A percentile compares a stretch with the other conserved stretches of the same genome.
These are phyloP conservation scores for Lasiodiplodia gonubiensis DNA, from an alignment of 2,329 filamentous ascomycete species.

Conservation along the genomic window DNA sequence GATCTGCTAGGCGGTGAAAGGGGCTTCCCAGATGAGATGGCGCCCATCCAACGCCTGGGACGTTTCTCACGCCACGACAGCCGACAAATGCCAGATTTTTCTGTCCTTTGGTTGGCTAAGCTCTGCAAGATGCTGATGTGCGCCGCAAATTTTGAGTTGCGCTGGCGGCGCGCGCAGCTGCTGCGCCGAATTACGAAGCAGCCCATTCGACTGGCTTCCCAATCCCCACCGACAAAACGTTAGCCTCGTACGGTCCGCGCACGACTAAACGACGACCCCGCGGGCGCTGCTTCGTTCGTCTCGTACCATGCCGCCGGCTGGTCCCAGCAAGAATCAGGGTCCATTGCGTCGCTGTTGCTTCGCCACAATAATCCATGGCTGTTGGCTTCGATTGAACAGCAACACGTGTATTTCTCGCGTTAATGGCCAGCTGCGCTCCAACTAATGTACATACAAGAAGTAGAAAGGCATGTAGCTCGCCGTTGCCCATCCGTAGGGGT, in stretches of 20 bases:
- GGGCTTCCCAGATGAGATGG: slow-evolving; percentile 25
- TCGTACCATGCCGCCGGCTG: not conserved
- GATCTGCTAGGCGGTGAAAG: slow-evolving; percentile 29
- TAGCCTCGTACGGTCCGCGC: slow-evolving; percentile 18
- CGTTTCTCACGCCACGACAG: slow-evolving; percentile 28
- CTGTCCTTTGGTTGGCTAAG: not conserved
- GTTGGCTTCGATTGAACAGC: not conserved
- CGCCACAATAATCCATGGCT: not conserved
- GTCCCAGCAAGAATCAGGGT: not conserved
- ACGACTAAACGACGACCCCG: not conserved
- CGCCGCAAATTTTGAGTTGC: slow-evolving; percentile 5
- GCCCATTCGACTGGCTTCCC: slow-evolving; percentile 16
- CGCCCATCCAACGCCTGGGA: slow-evolving; percentile 21
- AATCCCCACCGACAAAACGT: slow-evolving; percentile 14
- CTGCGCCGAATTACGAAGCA: slow-evolving; percentile 17
- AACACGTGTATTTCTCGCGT: not conserved
- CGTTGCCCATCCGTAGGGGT: slow-evolving; percentile 1
- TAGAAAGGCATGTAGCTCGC: not conserved
- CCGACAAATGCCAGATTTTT: slow-evolving; percentile 26
- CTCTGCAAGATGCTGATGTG: slow-evolving; percentile 1
- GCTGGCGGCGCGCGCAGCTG: slow-evolving; percentile 1
- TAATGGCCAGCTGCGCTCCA: slow-evolving; percentile 4
- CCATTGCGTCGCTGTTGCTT: not conserved
- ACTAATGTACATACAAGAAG: slow-evolving; percentile 21
- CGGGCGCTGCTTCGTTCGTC: not conserved